phyloP scores from a whole-genome alignment of 2,329 filamentous ascomycete species.

The Apiospora hydei region DNA sequence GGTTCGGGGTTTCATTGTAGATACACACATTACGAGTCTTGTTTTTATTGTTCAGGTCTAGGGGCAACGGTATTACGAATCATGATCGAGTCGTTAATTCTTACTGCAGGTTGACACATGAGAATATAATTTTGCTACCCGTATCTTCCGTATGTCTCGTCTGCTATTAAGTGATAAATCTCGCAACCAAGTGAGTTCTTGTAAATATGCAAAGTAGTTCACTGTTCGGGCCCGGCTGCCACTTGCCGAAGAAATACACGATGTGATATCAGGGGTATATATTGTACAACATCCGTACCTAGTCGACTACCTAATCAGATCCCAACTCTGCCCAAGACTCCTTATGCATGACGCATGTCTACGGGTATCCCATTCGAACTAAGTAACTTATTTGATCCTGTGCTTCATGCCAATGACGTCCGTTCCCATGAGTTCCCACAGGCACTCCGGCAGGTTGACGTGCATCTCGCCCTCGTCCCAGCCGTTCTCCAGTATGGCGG shows the following conservation, averaged over 20 bases:
- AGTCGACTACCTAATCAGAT: background rate
- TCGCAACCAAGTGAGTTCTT: background rate
- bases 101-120: slow-evolving; percentile 9
- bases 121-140: background rate
- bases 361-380: background rate
- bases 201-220: background rate
- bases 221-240: background rate
- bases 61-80: slow-evolving; percentile 13
- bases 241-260: background rate
- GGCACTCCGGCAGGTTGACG: slow-evolving; percentile 78
- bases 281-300: background rate
- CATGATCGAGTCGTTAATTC: slow-evolving; percentile 15
- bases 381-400: slow-evolving; percentile 25
- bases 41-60: slow-evolving; percentile 16
- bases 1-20: background rate
- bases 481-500: slow-evolving; percentile 87
- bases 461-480: slow-evolving; percentile 76
- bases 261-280: background rate
- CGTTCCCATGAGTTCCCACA: slow-evolving; percentile 84
- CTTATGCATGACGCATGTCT: background rate
- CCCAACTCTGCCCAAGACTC: background rate
- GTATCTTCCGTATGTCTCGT: background rate
- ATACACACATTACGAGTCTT: slow-evolving; percentile 17
- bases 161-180: background rate
- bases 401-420: slow-evolving; percentile 64